These are phyloP conservation scores for Exophiala bonariae DNA, from an alignment of 2,329 filamentous ascomycete species.

Conservation along the genomic window DNA sequence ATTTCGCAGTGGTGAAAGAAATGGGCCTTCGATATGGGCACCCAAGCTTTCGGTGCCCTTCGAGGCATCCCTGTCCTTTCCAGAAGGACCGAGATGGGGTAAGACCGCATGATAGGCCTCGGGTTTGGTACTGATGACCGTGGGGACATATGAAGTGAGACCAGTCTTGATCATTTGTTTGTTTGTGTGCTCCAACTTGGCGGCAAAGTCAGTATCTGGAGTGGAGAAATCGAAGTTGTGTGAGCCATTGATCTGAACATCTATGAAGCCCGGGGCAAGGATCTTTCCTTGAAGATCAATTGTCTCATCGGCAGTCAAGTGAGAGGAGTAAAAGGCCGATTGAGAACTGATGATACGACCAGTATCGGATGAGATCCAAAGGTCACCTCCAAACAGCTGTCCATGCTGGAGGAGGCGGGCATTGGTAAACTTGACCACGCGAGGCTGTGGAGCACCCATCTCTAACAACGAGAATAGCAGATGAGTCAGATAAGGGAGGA, in stretches of 20 bases:
- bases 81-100: constrained; percentile 74
- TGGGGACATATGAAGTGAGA: constrained; percentile 85
- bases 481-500: constrained; percentile 29
- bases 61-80: constrained; percentile 54
- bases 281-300: constrained; percentile 82
- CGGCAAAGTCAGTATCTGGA: constrained; percentile 67
- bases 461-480: constrained; percentile 36
- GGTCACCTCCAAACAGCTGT: constrained; percentile 69
- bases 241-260: constrained; percentile 87
- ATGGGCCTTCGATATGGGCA: constrained; percentile 88
- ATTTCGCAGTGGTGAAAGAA: constrained; percentile 79
- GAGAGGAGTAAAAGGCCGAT: constrained; percentile 53
- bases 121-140: constrained; percentile 76
- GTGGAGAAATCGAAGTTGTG: constrained; percentile 90
- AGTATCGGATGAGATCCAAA: constrained; percentile 82
- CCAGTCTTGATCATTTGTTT: constrained; percentile 71
- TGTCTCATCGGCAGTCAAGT: constrained; percentile 64
- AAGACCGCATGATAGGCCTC: constrained; percentile 76
- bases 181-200: constrained; percentile 72
- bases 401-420: constrained; percentile 73
- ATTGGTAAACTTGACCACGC: constrained; percentile 85
- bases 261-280: constrained; percentile 81
- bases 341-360: constrained; percentile 78
- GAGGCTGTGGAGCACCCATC: constrained; percentile 33
- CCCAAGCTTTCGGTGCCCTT: constrained; percentile 85